phyloP scores from a whole-genome alignment of 495 filamentous ascomycete genomes.

The Lepraria neglecta region DNA sequence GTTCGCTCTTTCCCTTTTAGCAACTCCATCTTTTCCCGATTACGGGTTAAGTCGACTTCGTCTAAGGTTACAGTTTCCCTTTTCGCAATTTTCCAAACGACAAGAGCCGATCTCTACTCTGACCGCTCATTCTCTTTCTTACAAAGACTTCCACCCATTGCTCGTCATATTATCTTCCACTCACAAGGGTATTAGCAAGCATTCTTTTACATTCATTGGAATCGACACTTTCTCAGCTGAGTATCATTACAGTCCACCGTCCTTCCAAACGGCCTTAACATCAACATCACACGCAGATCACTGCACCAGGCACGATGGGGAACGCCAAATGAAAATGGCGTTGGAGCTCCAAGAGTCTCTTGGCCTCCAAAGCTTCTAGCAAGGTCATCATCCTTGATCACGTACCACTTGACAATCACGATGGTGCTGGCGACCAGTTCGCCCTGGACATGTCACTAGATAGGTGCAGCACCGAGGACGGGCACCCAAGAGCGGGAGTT shows the following conservation, averaged over 20 bases:
- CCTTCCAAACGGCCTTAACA: neutral
- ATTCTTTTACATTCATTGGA: conserved; percentile 1
- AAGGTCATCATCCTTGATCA: conserved; percentile 22
- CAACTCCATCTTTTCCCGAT: neutral
- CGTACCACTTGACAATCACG: neutral
- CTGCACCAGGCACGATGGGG: conserved; percentile 5
- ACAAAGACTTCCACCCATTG: neutral
- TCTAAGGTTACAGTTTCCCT: neutral
- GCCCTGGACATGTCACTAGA: conserved; percentile 10
- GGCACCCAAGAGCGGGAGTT: conserved; percentile 5
- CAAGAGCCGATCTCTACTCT: too few relatives aligned
- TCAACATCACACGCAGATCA: neutral
- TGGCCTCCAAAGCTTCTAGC: conserved; percentile 20
- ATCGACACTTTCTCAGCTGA: neutral
- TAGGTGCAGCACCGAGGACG: conserved; percentile 20
- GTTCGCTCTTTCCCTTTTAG: neutral
- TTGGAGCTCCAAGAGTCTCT: conserved; percentile 24
- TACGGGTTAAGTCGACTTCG: neutral
- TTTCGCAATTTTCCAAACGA: neutral
- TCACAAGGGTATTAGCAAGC: neutral
- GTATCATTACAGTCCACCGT: neutral
- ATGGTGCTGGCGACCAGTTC: conserved; percentile 9
- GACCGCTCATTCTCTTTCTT: neutral
- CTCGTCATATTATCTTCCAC: neutral
- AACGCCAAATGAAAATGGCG: conserved; percentile 26